phyloP scores from a whole-genome alignment of 2,329 filamentous ascomycete species.

The Alternaria dauci region DNA sequence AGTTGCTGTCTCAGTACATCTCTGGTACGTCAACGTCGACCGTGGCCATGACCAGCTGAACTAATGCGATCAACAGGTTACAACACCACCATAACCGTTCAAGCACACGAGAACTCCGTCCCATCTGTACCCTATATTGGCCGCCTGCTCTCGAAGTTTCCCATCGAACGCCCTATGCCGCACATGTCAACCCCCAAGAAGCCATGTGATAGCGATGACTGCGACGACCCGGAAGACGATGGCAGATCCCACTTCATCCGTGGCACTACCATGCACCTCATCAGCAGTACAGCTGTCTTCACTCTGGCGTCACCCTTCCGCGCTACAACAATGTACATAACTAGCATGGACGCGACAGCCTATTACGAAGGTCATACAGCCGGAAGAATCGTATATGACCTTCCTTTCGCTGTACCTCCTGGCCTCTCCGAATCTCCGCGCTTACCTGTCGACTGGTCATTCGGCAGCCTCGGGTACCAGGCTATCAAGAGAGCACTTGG shows the following conservation, averaged over 20 bases:
- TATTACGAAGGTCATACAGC: constrained; percentile 83
- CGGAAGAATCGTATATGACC: constrained; percentile 77
- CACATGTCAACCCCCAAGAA: constrained; percentile 66
- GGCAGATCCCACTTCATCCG: constrained; percentile 75
- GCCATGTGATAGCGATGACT: constrained; percentile 46
- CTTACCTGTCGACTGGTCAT: constrained; percentile 81
- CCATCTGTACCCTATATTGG: constrained; percentile 77
- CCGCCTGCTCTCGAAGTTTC: constrained; percentile 74
- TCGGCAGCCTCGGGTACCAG: constrained; percentile 82
- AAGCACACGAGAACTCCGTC: constrained; percentile 74
- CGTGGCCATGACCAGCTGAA: constrained; percentile 6
- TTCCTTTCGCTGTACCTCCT: constrained; percentile 79
- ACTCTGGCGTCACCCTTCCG: constrained; percentile 79
- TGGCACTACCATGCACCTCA: constrained; percentile 83
- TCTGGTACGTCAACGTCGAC: constrained; percentile 65
- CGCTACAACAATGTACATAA: constrained; percentile 77
- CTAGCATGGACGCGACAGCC: constrained; percentile 82
- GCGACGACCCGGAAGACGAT: constrained; percentile 48
- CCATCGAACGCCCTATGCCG: constrained; percentile 76
- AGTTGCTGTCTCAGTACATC: constrained; percentile 84
- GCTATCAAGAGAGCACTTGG: constrained; percentile 82
- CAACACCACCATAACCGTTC: constrained; percentile 81
- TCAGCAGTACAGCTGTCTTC: constrained; percentile 87
- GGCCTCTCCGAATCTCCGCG: constrained; percentile 76
- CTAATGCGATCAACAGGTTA: constrained; percentile 58